Base-by-base conservation (phyloP, 2,329 filamentous ascomycete genomes). In the Xylariaceae sp. region DNA sequence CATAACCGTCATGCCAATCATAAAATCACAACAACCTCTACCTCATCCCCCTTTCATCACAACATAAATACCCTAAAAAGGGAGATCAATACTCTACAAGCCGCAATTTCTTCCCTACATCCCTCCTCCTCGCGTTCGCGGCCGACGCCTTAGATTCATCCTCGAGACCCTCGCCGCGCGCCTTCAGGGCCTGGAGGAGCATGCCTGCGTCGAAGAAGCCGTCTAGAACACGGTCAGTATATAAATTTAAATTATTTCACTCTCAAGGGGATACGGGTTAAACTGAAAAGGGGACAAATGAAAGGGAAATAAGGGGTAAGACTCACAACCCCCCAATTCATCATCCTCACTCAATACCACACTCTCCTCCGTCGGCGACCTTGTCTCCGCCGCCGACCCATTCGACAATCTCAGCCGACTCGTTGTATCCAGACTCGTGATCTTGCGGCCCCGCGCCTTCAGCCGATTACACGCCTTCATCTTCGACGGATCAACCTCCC, bases 161-260 rank as follows among this genome's bases (percentile, higher is more conserved):
- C 2, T 84, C 81, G 4, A 77, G 73, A 3, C 76, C 78, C 58
- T 85, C 80, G 13, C 82, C 81, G 54, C 88, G 83, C 2, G 87
- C 88, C 72, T 92, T 92, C 59, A 96, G 84, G 1, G 92, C 91
- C 73, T 95, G 90, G 23, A 94, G 80, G 4, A 97, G 83, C 91
- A 97, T 96, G 11, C 93, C 93, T 0, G 93, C 92, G 72, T 97
- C 93, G 76, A 97, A 97, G 80, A 97, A 97, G 37, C 93, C 93
- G 79, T 97, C 92, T 96, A 71, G 2, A 0, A 47, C 48, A 49
- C 2, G 18, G 39, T 60, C 23, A 60, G 35, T 52, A 50, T 45
- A 4, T 13, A 17, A 4, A 34, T 11, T 10, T 11, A 8, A 15
- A 18, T 18, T 18, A 1, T 18, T 18, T 18, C 17, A 18, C 17